Percentiles rank a stretch among this genome's conserved stretches.
Conservation (phyloP, 257 asterid species). For the Knoxia roxburghii region DNA sequence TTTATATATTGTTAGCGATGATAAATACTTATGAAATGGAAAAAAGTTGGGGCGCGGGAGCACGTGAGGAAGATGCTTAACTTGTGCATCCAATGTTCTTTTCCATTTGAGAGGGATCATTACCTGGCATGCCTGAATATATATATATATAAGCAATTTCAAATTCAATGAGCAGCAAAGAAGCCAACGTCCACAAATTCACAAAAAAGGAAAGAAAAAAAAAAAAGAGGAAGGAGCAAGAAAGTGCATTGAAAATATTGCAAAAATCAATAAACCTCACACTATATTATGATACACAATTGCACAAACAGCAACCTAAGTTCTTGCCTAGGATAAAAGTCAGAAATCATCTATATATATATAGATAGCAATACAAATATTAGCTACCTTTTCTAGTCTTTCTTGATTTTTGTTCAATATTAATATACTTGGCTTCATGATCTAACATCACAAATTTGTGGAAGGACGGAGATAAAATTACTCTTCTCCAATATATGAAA, state of each 20-base stretch:
- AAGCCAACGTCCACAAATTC: too few relatives aligned
- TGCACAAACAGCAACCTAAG: slow-evolving; percentile 5
- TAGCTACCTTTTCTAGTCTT: slow-evolving; percentile 15
- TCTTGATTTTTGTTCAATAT: too few relatives aligned
- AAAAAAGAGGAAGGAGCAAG: neutral
- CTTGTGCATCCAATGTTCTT: too few relatives aligned
- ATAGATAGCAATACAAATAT: slow-evolving; percentile 23
- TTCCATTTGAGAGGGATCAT: too few relatives aligned
- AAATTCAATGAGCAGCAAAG: too few relatives aligned
- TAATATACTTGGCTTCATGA: too few relatives aligned
- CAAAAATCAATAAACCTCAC: slow-evolving; percentile 14
- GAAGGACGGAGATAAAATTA: neutral
- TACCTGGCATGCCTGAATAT: too few relatives aligned
- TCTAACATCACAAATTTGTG: neutral
- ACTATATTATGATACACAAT: slow-evolving; percentile 14
- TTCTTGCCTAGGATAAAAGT: slow-evolving; percentile 1
- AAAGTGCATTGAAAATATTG: neutral
- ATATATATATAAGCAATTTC: too few relatives aligned
- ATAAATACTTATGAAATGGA: too few relatives aligned
- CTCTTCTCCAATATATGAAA: slow-evolving; percentile 4
- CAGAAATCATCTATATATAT: neutral
- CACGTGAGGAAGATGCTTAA: too few relatives aligned
- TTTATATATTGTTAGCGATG: too few relatives aligned
- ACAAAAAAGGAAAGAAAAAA: neutral
- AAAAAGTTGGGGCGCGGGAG: too few relatives aligned